These are phyloP conservation scores for Albatrellus ellisii DNA, from an alignment of 768 basidiomycete genomes.

Conservation along the genomic window DNA sequence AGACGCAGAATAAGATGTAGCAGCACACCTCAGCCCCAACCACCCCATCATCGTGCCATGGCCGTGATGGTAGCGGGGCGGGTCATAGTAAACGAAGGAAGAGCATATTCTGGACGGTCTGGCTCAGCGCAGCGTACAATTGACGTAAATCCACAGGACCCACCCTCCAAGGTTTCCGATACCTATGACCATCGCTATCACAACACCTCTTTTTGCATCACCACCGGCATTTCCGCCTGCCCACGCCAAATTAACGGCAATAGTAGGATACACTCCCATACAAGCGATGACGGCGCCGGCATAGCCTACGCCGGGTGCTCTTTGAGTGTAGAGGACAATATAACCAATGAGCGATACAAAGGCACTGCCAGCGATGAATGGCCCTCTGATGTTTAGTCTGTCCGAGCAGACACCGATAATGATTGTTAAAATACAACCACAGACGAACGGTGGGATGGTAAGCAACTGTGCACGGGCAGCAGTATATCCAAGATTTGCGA, in stretches of 20 bases:
- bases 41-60: conserved; percentile 26
- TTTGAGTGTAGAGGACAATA: conserved; percentile 30
- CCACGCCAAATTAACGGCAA: conserved; percentile 40
- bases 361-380: conserved; percentile 31
- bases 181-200: conserved; percentile 40
- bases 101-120: conserved; percentile 25
- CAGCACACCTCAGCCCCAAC: conserved; percentile 15
- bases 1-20: background rate
- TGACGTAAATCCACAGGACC: conserved; percentile 21
- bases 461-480: conserved; percentile 29
- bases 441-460: conserved; percentile 23
- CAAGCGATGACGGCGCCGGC: conserved; percentile 36
- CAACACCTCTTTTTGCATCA: conserved; percentile 37
- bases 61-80: conserved; percentile 25
- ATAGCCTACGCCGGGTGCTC: conserved; percentile 23
- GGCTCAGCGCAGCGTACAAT: background rate
- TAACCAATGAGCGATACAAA: conserved; percentile 37
- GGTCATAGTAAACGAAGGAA: conserved; percentile 28
- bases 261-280: conserved; percentile 37
- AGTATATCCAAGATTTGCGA: conserved; percentile 30
- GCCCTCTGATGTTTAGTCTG: conserved; percentile 28
- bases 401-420: conserved; percentile 22
- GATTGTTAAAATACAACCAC: conserved; percentile 20
- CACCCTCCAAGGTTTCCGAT: conserved; percentile 43
- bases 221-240: conserved; percentile 41